Base-by-base conservation (phyloP, 768 basidiomycete genomes). In the Russula emetica region DNA sequence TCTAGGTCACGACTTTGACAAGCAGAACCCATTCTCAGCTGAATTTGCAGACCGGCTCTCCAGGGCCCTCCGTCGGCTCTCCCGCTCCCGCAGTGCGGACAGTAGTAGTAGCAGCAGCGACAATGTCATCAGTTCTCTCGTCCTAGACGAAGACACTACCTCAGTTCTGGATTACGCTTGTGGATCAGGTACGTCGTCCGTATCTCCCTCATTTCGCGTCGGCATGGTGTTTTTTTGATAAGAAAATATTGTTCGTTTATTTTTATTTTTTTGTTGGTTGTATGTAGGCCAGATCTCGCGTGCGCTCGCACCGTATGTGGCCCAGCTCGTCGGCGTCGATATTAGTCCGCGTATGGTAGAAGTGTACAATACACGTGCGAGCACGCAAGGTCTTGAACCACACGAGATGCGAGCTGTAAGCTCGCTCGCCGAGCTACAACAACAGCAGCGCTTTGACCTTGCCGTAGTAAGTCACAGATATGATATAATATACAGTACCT, bases 261-360 rank as follows among this genome's bases (percentile, higher is more conserved):
- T 0, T 40, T 22, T 22, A 0, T 3, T 26, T 50, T 36, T 11
- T 3, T 30, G n/a, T n/a, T n/a, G n/a, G n/a, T n/a, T 40, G 32
- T 32, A 20, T 20, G 4, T 24, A 91, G 90, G 90, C 18, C 72
- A 84, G 24, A 72, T 90, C 18, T 85, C 89, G 2, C 79, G 83
- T 66, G 79, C 81, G 49, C 78, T 92, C 26, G 83, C 82, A 0
- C 77, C 83, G 1, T 76, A 87, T 67, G 80, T 81, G 52, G 86
- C 83, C 70, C 77, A 77, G 34, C 80, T 92, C 65, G 74, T 90
- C 18, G 90, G 89, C 11, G 83, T 88, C 18, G 91, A 92, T 70
- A 87, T 91, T 70, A 90, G 85, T 74, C 83, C 85, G 66, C 80
- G 74, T 1, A 82, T 85, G 78, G 86, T 92, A 10, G 84, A 89